Conservation (phyloP, 106 monocot species). For the Amphibolis antarctica region DNA sequence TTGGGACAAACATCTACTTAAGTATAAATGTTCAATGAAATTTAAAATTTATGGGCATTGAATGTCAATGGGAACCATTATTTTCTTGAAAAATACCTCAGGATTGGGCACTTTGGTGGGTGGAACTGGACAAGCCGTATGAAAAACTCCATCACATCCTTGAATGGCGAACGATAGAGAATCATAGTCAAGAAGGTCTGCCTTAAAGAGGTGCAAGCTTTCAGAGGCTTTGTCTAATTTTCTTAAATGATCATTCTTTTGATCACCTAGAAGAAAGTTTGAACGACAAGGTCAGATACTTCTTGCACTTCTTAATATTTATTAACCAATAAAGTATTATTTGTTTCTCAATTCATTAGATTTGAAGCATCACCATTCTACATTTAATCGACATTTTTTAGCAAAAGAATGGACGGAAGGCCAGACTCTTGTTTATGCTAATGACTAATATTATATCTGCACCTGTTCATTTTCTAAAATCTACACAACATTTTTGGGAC, state of each 20-base stretch:
- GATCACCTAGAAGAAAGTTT: not conserved
- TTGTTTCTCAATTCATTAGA: not conserved
- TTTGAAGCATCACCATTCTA: too few relatives aligned
- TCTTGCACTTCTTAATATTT: too few relatives aligned
- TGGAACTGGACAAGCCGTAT: slow-evolving; percentile 60
- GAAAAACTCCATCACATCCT: slow-evolving; percentile 86
- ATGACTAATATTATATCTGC: too few relatives aligned
- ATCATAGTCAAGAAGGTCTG: slow-evolving; percentile 59
- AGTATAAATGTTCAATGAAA: too few relatives aligned
- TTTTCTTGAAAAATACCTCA: slow-evolving; percentile 22
- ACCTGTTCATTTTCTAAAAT: too few relatives aligned
- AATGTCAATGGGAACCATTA: too few relatives aligned
- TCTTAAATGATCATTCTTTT: slow-evolving; percentile 61
- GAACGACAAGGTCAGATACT: not conserved
- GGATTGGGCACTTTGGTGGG: slow-evolving; percentile 29
- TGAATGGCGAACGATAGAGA: slow-evolving; percentile 35
- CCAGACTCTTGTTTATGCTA: not conserved
- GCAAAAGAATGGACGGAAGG: not conserved
- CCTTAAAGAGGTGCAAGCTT: slow-evolving; percentile 54
- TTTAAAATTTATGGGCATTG: too few relatives aligned
- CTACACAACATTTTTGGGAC: too few relatives aligned
- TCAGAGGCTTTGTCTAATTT: slow-evolving; percentile 40
- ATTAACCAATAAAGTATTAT: not conserved
- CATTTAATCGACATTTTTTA: too few relatives aligned
- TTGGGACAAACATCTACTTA: too few relatives aligned